Conservation (phyloP, 2,329 filamentous ascomycete genomes). For the Pestalotiopsis sp. region DNA sequence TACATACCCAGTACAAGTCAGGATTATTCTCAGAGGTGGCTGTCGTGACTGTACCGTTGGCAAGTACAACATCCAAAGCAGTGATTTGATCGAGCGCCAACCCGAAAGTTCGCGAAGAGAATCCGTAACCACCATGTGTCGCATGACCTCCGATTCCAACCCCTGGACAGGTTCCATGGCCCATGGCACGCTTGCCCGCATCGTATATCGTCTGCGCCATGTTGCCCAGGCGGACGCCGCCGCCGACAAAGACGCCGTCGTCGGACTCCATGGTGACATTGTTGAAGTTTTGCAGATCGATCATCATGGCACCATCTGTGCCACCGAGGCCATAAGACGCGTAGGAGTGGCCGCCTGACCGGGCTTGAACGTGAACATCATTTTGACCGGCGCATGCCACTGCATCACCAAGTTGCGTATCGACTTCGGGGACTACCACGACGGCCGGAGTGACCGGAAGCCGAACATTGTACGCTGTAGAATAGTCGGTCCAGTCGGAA, state of each 20-base stretch:
- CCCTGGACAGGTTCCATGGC: constrained; percentile 47
- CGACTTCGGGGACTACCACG: constrained; percentile 26
- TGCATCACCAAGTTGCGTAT: constrained; percentile 38
- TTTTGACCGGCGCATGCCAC: constrained; percentile 39
- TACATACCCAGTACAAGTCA: constrained; percentile 31
- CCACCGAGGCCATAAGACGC: constrained; percentile 46
- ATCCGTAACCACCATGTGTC: constrained; percentile 48
- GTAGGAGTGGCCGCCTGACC: constrained; percentile 52
- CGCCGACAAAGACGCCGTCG: constrained; percentile 37
- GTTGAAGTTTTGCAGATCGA: constrained; percentile 35
- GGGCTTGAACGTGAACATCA: constrained; percentile 48
- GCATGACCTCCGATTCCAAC: constrained; percentile 49
- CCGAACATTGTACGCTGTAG: constrained; percentile 25
- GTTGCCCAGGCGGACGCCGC: constrained; percentile 46
- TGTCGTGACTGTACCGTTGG: constrained; percentile 25
- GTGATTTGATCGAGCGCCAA: constrained; percentile 52
- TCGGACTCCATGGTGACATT: constrained; percentile 17
- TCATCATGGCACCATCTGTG: constrained; percentile 33
- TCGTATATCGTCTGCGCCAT: constrained; percentile 39
- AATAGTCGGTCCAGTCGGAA: background rate
- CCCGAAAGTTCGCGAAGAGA: constrained; percentile 50
- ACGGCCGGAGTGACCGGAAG: constrained; percentile 22
- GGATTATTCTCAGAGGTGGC: constrained; percentile 19
- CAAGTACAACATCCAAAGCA: constrained; percentile 48
- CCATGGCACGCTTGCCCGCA: constrained; percentile 36